A percentile compares a stretch with the other conserved stretches of the same genome.
These are phyloP conservation scores for Penicillium simplicissimum DNA, from an alignment of 495 filamentous ascomycete species.

Conservation along the genomic window DNA sequence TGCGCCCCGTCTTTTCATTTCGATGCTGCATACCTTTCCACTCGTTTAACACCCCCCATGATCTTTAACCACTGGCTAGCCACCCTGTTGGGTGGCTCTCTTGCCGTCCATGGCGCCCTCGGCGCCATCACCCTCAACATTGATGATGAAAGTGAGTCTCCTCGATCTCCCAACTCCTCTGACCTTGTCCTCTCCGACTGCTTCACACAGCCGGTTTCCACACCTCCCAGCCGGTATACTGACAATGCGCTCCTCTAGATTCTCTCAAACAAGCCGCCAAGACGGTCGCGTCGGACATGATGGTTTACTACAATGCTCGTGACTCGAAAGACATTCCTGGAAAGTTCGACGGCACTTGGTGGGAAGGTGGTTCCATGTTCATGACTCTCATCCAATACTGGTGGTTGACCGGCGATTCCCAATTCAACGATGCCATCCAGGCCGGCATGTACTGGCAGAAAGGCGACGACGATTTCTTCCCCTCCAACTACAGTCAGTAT, in stretches of 20 bases:
- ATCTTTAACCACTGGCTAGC: constrained; percentile 26
- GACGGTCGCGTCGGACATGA: constrained; percentile 62
- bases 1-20: background rate
- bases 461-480: constrained; percentile 68
- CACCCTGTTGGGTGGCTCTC: constrained; percentile 29
- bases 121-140: constrained; percentile 38
- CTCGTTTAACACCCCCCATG: constrained; percentile 27
- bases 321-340: constrained; percentile 62
- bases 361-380: constrained; percentile 76
- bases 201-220: background rate
- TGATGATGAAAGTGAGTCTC: constrained; percentile 34
- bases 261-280: constrained; percentile 63
- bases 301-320: constrained; percentile 66
- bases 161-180: constrained; percentile 1
- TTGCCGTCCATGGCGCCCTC: constrained; percentile 30
- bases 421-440: constrained; percentile 64
- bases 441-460: constrained; percentile 69
- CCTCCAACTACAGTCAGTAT: constrained; percentile 49
- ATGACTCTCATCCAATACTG: constrained; percentile 77
- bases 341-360: constrained; percentile 68
- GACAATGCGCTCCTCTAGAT: constrained; percentile 31
- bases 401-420: constrained; percentile 69
- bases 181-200: background rate
- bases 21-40: constrained; percentile 15
- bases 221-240: background rate